Evolutionary conservation across 805 yeast species (phyloP).

Genomic region (Kazachstania bromeliacearum): DNA sequence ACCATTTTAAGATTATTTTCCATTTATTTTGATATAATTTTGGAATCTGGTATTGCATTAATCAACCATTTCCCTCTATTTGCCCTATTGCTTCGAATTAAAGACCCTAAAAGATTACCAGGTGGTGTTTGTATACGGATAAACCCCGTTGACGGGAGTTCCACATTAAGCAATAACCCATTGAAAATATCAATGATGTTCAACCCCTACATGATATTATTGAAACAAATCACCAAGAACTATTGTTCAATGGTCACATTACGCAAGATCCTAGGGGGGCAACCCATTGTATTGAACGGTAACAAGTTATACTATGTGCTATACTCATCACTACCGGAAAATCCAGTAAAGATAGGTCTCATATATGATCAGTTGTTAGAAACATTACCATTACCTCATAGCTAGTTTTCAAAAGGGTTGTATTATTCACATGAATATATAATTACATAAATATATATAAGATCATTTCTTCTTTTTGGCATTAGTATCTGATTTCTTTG

Average conservation of each 20-base stretch:
- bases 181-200: conserved; percentile 38
- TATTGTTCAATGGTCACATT: conserved; percentile 37
- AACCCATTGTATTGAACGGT: conserved; percentile 37
- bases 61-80: conserved; percentile 83
- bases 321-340: conserved; percentile 43
- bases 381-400: no score
- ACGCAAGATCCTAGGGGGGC: conserved; percentile 36
- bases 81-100: conserved; percentile 65
- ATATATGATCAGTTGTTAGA: conserved; percentile 9
- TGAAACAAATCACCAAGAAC: conserved; percentile 32
- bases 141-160: conserved; percentile 2
- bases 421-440: no score
- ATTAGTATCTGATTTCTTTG: conserved; percentile 36
- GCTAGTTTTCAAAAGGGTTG: no score
- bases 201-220: conserved; percentile 36
- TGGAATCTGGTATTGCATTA: conserved; percentile 53
- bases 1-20: conserved; percentile 48
- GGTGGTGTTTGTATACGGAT: conserved; percentile 38
- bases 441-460: conserved; percentile 1
- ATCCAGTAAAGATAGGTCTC: conserved; percentile 22
- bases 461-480: conserved; percentile 29
- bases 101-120: conserved; percentile 64
- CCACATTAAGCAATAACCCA: conserved; percentile 34
- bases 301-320: conserved; percentile 40
- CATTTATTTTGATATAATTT: conserved; percentile 37